Evolutionary conservation across 106 monocot genomes (phyloP), one percentile per base, ranked within the genome.

Genomic region (Dendrobium catenatum): DNA sequence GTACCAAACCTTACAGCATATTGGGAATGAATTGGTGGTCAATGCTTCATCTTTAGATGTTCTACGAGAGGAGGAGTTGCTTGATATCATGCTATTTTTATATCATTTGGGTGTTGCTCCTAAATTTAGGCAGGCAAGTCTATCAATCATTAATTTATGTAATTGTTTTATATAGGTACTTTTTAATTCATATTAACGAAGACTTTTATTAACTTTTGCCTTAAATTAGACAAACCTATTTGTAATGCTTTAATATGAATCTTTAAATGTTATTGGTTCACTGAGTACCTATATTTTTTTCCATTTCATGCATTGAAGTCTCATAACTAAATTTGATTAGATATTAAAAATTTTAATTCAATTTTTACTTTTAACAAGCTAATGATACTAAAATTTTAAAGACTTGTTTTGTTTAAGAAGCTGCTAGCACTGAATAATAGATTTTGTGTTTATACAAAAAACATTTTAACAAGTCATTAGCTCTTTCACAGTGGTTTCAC

Each of bases 71-170:
- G 94, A 98, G 79, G 97, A 98, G 77, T 75, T 98, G 41, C 90
- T 98, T 68, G 94, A 98, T 86, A 42, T 82, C 18, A 90, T 98
- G 91, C 81, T 98, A 24, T 80, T 94, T 73, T 61, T 98, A 42
- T 98, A 92, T 79, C 92, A 98, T 83, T 76, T 98, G 64, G 92
- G 90, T 81, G 90, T 98, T 78, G 80, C 97, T 8, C 92, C 92
- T 64, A 89, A 88, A 61, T 93, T 93, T 80, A 91, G 92, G 85
- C 90, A 92, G 96, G 96, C 85, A 82, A 86, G 85, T 84, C 13
- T 20, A 73, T 66, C 70, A 27, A 80, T 1, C 31, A 24, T 19
- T 81, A 33, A 37, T 40, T 3, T 61, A 61, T 70, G 10, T 70
- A 33, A 16, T 66, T 66, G 64, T 6, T 66, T 66, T 26, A 66